These are phyloP conservation scores for Silene latifolia DNA, from an alignment of 148 eudicot species.

Conservation along the genomic window DNA sequence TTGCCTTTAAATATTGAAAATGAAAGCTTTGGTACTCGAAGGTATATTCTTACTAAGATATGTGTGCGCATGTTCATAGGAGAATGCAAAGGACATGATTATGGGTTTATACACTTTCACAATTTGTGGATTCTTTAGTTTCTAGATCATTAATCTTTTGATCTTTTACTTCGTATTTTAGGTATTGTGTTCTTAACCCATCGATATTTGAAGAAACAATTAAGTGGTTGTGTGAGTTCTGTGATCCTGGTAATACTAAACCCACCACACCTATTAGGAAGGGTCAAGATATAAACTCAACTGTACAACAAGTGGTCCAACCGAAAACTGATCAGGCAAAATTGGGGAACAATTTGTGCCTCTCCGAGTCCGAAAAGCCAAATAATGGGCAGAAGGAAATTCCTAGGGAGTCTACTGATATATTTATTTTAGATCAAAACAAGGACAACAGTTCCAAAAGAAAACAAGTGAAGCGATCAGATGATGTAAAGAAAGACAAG, in stretches of 20 bases:
- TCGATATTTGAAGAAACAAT: conserved; percentile 20
- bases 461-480: background rate
- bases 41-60: background rate
- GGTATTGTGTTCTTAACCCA: conserved; percentile 32
- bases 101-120: background rate
- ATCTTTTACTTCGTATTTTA: conserved; percentile 6
- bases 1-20: background rate
- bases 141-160: background rate
- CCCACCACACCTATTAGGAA: conserved; percentile 10
- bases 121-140: background rate
- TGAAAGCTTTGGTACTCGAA: background rate
- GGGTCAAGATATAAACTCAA: conserved; percentile 13
- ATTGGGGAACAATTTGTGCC: background rate
- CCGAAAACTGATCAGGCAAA: conserved; percentile 8
- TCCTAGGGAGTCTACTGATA: background rate
- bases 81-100: background rate
- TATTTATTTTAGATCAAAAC: background rate
- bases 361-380: background rate
- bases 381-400: background rate
- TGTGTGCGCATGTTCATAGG: background rate
- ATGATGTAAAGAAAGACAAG: background rate
- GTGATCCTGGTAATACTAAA: conserved; percentile 21
- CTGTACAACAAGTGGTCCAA: conserved; percentile 3
- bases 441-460: background rate
- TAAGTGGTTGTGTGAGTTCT: conserved; percentile 35